These are phyloP conservation scores for Eucommia ulmoides DNA, from an alignment of 257 asterid genomes.

Conservation along the genomic window DNA sequence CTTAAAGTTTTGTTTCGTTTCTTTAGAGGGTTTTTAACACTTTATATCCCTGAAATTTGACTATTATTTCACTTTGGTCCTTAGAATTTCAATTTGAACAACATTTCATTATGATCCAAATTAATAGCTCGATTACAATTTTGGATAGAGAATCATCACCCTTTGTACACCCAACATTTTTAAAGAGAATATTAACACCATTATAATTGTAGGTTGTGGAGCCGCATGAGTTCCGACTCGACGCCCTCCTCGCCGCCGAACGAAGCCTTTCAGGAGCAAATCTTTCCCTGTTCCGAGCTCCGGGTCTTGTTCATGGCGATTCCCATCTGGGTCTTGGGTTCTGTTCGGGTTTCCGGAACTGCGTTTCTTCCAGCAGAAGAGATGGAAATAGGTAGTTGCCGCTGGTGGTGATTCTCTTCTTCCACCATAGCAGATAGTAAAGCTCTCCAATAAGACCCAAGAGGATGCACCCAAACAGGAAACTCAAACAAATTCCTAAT, in stretches of 20 bases:
- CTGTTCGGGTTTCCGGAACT: conserved; percentile 14
- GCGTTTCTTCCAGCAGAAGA: conserved; percentile 43
- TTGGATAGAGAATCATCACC: too few relatives aligned
- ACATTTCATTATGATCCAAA: too few relatives aligned
- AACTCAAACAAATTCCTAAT: conserved; percentile 64
- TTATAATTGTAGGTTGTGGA: conserved; percentile 83
- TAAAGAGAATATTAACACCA: too few relatives aligned
- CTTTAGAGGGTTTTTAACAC: too few relatives aligned
- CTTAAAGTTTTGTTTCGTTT: too few relatives aligned
- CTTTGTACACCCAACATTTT: too few relatives aligned
- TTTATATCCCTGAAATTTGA: too few relatives aligned
- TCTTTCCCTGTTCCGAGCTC: conserved; percentile 37
- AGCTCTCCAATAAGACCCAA: conserved; percentile 67
- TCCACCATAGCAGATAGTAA: conserved; percentile 64
- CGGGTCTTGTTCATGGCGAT: conserved; percentile 28
- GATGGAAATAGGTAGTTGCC: conserved; percentile 18
- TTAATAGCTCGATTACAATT: too few relatives aligned
- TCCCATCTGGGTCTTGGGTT: conserved; percentile 18
- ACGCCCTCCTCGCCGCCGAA: conserved; percentile 57
- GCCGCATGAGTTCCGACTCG: conserved; percentile 67
- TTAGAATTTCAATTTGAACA: too few relatives aligned
- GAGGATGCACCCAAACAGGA: conserved; percentile 50
- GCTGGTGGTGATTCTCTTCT: conserved; percentile 31
- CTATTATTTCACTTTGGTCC: too few relatives aligned
- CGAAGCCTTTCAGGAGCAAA: conserved; percentile 20